A percentile compares a stretch with the other conserved stretches of the same genome.
These are phyloP conservation scores for Zygotorulaspora chibaensis DNA, from an alignment of 805 yeast species.

Conservation along the genomic window DNA sequence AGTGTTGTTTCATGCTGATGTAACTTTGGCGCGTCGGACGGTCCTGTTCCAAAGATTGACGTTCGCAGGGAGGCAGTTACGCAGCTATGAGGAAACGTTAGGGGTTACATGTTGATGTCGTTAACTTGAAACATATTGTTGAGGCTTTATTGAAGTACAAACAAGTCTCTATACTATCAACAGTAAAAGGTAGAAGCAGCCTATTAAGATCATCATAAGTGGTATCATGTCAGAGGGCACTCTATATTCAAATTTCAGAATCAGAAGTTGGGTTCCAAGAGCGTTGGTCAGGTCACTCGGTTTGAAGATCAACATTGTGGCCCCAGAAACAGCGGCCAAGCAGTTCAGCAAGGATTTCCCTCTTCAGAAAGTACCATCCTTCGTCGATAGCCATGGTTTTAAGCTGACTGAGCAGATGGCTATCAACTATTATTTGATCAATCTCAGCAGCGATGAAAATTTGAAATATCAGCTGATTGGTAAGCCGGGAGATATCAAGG, in stretches of 20 bases:
- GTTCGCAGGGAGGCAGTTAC: not conserved
- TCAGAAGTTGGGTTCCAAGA: conserved; percentile 40
- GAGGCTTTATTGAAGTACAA: too few species aligned
- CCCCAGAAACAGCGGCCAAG: conserved; percentile 33
- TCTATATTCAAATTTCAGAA: conserved; percentile 45
- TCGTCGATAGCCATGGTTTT: conserved; percentile 66
- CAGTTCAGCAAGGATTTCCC: conserved; percentile 56
- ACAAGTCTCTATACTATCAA: too few species aligned
- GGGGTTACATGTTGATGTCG: not conserved
- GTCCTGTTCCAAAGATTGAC: too few species aligned
- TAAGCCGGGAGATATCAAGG: conserved; percentile 18
- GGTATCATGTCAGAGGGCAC: conserved; percentile 64
- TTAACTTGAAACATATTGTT: not conserved
- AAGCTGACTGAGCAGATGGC: conserved; percentile 70
- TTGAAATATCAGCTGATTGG: conserved; percentile 52
- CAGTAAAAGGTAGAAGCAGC: not conserved
- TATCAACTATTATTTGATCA: conserved; percentile 47
- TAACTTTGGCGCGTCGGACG: too few species aligned
- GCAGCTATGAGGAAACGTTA: not conserved
- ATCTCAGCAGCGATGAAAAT: conserved; percentile 36
- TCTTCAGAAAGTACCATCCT: conserved; percentile 61
- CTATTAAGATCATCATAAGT: not conserved
- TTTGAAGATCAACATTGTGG: conserved; percentile 51
- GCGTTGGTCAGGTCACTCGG: conserved; percentile 56
- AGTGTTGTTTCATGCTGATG: too few species aligned